Conservation (phyloP, 78 protist genomes). For the Reticulomyxa filosa region DNA sequence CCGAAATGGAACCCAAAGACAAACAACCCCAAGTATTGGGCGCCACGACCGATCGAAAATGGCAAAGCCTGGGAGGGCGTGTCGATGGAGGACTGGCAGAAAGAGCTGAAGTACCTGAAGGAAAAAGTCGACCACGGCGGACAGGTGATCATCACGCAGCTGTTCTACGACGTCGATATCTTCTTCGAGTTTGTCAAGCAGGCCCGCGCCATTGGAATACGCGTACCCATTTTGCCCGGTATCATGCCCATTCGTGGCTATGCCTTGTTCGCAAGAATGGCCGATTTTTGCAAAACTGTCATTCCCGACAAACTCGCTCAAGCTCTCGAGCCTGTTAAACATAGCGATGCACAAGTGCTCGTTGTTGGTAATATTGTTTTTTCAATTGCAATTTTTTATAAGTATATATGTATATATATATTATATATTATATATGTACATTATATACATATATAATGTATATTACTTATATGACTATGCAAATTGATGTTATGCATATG, state of each 20-base stretch:
- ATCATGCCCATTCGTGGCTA: neutral
- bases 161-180: conserved; percentile 3
- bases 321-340: no score
- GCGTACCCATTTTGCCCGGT: conserved; percentile 1
- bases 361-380: no score
- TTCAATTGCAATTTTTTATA: no score
- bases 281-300: conserved; percentile 3
- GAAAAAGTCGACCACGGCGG: neutral
- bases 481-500: no score
- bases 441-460: no score
- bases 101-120: neutral
- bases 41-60: no score
- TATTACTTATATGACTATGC: no score
- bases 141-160: neutral
- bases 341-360: no score
- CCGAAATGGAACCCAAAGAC: neutral
- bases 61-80: no score
- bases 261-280: neutral
- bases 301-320: neutral
- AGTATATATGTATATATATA: no score
- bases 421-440: no score
- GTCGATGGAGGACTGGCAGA: neutral
- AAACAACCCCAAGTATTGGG: neutral
- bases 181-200: conserved; percentile 5
- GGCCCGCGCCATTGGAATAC: neutral